Base-by-base conservation (phyloP, 2,329 filamentous ascomycete genomes). In the Aspergillus thermomutatus region DNA sequence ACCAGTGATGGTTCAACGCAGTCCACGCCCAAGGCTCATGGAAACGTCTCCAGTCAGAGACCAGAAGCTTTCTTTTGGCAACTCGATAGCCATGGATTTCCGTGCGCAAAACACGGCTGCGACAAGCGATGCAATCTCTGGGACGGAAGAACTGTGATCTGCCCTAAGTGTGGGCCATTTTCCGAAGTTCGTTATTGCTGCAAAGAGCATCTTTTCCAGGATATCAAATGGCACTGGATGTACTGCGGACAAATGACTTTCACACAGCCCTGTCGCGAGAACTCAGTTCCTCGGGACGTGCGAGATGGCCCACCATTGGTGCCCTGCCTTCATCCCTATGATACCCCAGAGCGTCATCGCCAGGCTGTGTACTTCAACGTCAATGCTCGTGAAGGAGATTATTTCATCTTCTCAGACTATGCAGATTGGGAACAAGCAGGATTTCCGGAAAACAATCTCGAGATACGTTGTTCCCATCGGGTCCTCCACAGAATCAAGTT, bases 21-120 rank as follows among this genome's bases (percentile, higher is more conserved):
- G 19, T 48, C 58, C 7, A 57, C 48, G 19, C 34, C 34, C n/a
- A 49, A 61, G 77, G 14, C 43, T 27, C 47, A 52, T n/a, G 21
- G 40, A 1, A 53, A 9, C 5, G 34, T 52, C 37, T 50, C 56
- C 9, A 54, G 31, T 17, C 54, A 58, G n/a, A 65, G 62, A 40
- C 60, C 59, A 9, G 52, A 59, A 8, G 58, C 55, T 1, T 70
- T 64, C 45, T 66, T 67, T 50, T 70, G 62, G 59, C 64, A 85
- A 78, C 53, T 82, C 75, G 57, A 83, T 75, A 60, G 80, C 76
- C 19, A 79, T 77, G 17, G 80, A 72, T 75, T 84, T 75, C 64
- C 56, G n/a, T 76, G 74, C 52, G 58, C 61, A 14, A 62, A 60
- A 49, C 17, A 28, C 2, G 57, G 56, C 40, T 75, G 74, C 49